phyloP scores from a whole-genome alignment of 805 yeast species.

The Monosporozyma aerobia region DNA sequence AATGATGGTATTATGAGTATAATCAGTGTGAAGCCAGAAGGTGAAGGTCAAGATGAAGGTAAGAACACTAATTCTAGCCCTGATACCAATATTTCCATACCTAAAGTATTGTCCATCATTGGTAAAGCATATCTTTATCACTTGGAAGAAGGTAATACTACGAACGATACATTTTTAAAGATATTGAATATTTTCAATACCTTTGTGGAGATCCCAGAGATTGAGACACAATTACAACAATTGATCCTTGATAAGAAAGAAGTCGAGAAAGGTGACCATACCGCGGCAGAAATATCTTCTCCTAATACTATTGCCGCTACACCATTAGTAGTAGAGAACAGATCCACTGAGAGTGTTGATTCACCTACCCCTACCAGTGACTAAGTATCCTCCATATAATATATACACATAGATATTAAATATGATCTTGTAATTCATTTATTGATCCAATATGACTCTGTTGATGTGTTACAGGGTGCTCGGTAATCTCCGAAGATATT shows the following conservation, averaged over 20 bases:
- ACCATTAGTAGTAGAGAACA: neutral
- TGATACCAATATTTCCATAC: slow-evolving; percentile 38
- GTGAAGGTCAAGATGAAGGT: slow-evolving; percentile 20
- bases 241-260: slow-evolving; percentile 31
- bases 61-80: neutral
- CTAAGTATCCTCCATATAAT: neutral
- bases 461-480: neutral
- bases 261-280: slow-evolving; percentile 12
- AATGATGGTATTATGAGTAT: slow-evolving; percentile 67
- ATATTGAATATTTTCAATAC: slow-evolving; percentile 33
- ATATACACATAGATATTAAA: neutral
- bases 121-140: slow-evolving; percentile 56
- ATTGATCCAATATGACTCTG: neutral
- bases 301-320: neutral
- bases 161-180: slow-evolving; percentile 32
- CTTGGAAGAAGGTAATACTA: slow-evolving; percentile 30
- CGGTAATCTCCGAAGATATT: neutral
- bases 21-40: slow-evolving; percentile 9
- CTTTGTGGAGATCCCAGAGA: slow-evolving; percentile 31
- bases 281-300: neutral
- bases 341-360: neutral
- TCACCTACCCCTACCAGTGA: neutral
- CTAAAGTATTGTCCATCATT: slow-evolving; percentile 55
- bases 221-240: slow-evolving; percentile 33
- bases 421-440: neutral